phyloP scores from a whole-genome alignment of 2,329 filamentous ascomycete species.

The Pezicula neosporulosa region DNA sequence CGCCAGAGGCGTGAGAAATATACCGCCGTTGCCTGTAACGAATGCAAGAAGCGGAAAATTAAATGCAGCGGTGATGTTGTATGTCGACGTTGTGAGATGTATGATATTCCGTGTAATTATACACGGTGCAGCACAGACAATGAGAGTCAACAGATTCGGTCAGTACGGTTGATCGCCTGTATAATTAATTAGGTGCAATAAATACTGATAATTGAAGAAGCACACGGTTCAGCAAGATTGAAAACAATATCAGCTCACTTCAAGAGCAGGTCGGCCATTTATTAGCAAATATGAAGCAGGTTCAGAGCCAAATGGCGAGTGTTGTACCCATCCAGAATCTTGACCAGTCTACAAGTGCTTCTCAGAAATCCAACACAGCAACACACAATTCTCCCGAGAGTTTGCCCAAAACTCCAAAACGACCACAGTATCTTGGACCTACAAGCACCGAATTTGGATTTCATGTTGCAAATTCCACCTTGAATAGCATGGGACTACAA shows the following conservation, averaged over 20 bases:
- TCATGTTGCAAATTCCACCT: not conserved
- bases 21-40: constrained; percentile 38
- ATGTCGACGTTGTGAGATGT: constrained; percentile 62
- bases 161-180: not conserved
- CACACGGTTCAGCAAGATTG: not conserved
- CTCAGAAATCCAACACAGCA: not conserved
- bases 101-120: constrained; percentile 52
- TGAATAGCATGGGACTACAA: not conserved
- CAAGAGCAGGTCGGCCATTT: not conserved
- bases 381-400: not conserved
- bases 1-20: not conserved
- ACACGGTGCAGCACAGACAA: not conserved
- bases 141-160: not conserved
- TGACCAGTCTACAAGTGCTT: not conserved
- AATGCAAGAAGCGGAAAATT: constrained; percentile 65
- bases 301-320: not conserved
- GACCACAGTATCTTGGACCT: not conserved
- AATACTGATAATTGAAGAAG: not conserved
- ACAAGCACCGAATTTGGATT: not conserved
- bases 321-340: not conserved
- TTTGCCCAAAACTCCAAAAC: not conserved
- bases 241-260: not conserved
- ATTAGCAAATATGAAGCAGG: not conserved
- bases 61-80: constrained; percentile 65
- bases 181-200: not conserved